These are phyloP conservation scores for Kwoniella bestiolae DNA, from an alignment of 768 basidiomycete species.

Conservation along the genomic window DNA sequence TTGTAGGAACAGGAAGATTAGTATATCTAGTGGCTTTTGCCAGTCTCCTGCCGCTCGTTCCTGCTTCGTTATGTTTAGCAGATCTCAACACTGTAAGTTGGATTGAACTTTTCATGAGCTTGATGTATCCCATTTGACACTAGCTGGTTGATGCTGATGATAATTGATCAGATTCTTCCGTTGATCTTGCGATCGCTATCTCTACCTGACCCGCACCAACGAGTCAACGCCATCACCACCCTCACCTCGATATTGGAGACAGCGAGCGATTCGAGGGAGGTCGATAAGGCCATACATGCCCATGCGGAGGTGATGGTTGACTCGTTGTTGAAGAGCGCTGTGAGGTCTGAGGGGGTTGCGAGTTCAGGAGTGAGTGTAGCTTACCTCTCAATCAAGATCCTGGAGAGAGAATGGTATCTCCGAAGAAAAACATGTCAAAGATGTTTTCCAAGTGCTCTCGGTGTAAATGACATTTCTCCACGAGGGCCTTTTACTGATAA, in stretches of 20 bases:
- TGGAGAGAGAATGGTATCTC: neutral
- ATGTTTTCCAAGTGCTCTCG: too few relatives aligned
- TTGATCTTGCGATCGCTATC: constrained; percentile 83
- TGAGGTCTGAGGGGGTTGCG: constrained; percentile 12
- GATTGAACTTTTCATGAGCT: neutral
- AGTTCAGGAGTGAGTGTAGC: constrained; percentile 42
- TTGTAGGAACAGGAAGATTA: constrained; percentile 58
- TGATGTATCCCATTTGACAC: neutral
- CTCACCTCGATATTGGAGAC: constrained; percentile 70
- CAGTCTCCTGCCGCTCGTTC: constrained; percentile 76
- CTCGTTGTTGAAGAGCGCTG: constrained; percentile 69
- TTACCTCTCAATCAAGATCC: neutral
- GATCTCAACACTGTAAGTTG: constrained; percentile 65
- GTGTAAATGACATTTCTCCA: too few relatives aligned
- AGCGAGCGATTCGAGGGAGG: constrained; percentile 58
- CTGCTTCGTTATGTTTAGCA: constrained; percentile 72
- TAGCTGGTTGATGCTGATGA: neutral
- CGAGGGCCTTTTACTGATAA: too few relatives aligned
- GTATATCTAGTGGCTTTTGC: constrained; percentile 83
- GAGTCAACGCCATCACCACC: constrained; percentile 78
- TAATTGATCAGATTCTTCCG: constrained; percentile 72
- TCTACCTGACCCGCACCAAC: constrained; percentile 72
- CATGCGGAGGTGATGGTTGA: constrained; percentile 74
- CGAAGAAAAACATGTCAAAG: neutral
- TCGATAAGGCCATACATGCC: constrained; percentile 63